Conservation (phyloP, 2,329 filamentous ascomycete species). For the Penicillium sp. region DNA sequence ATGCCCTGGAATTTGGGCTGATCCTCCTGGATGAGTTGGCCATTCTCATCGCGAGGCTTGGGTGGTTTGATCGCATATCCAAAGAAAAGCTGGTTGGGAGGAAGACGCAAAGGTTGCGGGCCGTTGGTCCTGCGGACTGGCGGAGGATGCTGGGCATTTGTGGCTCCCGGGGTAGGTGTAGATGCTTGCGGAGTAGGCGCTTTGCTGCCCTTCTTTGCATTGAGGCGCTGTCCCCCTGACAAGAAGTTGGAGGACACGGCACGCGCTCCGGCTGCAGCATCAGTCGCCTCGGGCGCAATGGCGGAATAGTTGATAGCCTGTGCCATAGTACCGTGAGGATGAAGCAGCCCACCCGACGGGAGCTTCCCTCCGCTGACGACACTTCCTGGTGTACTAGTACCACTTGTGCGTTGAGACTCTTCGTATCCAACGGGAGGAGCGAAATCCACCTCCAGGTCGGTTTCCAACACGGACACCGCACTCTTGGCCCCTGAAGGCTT, state of each 20-base stretch:
- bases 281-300: slow-evolving; percentile 72
- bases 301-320: slow-evolving; percentile 95
- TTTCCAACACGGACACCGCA: slow-evolving; percentile 89
- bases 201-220: slow-evolving; percentile 75
- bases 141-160: slow-evolving; percentile 45
- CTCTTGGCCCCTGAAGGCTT: slow-evolving; percentile 79
- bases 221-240: slow-evolving; percentile 74
- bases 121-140: slow-evolving; percentile 60
- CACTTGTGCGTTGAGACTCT: slow-evolving; percentile 72
- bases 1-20: slow-evolving; percentile 77
- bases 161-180: slow-evolving; percentile 62
- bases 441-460: slow-evolving; percentile 94
- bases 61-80: slow-evolving; percentile 89
- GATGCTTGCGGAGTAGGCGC: slow-evolving; percentile 66
- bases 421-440: slow-evolving; percentile 91
- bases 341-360: slow-evolving; percentile 68
- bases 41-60: slow-evolving; percentile 67
- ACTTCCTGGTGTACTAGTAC: slow-evolving; percentile 81
- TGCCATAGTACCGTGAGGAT: slow-evolving; percentile 88
- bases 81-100: slow-evolving; percentile 91
- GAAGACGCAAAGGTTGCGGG: slow-evolving; percentile 76
- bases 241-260: slow-evolving; percentile 72
- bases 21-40: slow-evolving; percentile 57
- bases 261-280: slow-evolving; percentile 59
- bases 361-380: slow-evolving; percentile 56